These are phyloP conservation scores for Helminthosporium solani DNA, from an alignment of 2,329 filamentous ascomycete species.

Conservation along the genomic window DNA sequence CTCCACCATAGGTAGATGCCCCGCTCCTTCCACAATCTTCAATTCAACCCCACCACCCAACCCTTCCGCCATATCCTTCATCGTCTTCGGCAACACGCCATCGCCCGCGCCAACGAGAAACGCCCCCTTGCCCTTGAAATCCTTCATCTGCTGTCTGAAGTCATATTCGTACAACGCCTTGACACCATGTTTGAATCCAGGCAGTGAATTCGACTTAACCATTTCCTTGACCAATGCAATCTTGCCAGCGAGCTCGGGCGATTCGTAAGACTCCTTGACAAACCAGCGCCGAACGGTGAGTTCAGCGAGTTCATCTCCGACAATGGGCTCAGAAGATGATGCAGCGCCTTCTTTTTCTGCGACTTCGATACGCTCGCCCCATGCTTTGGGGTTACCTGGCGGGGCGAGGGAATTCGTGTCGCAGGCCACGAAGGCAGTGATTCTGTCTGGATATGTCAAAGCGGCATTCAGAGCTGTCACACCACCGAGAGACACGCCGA, in stretches of 20 bases:
- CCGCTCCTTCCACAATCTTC: constrained; percentile 66
- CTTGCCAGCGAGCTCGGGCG: constrained; percentile 49
- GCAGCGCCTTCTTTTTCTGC: constrained; percentile 57
- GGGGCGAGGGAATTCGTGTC: constrained; percentile 77
- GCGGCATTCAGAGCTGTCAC: constrained; percentile 74
- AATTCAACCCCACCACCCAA: constrained; percentile 54
- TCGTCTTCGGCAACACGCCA: constrained; percentile 73
- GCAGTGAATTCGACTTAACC: constrained; percentile 67
- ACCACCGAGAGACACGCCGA: constrained; percentile 81
- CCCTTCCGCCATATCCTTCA: constrained; percentile 68
- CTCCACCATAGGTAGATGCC: constrained; percentile 85
- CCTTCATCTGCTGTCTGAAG: constrained; percentile 57
- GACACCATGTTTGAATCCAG: constrained; percentile 68
- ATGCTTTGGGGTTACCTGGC: constrained; percentile 72
- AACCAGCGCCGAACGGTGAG: constrained; percentile 79
- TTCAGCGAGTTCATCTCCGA: constrained; percentile 63
- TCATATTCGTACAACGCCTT: constrained; percentile 73
- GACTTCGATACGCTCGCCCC: constrained; percentile 72
- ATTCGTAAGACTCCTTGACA: constrained; percentile 58
- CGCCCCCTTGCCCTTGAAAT: constrained; percentile 59
- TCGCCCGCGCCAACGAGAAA: constrained; percentile 74
- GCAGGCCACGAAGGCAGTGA: constrained; percentile 67
- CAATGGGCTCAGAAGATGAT: constrained; percentile 53
- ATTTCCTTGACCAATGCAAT: constrained; percentile 65
- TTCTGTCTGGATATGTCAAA: constrained; percentile 61